Conservation (phyloP, 169 alveolate species). For the Cryptosporidium sp. region DNA sequence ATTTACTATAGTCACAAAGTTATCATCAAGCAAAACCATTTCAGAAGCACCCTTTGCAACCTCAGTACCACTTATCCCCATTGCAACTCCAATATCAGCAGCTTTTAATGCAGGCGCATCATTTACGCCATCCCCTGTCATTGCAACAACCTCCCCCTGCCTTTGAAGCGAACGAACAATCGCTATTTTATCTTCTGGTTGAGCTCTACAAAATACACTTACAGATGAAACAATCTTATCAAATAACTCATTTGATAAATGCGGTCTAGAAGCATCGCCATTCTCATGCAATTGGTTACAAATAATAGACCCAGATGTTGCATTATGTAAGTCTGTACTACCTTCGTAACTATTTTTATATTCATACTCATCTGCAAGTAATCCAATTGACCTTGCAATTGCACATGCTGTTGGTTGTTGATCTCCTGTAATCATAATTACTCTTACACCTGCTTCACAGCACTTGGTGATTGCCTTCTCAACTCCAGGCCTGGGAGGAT, state of each 20-base stretch:
- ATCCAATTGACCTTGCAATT: slow-evolving; percentile 91
- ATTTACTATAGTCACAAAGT: slow-evolving; percentile 89
- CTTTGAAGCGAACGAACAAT: slow-evolving; percentile 90
- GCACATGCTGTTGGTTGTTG: slow-evolving; percentile 97
- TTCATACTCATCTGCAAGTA: slow-evolving; percentile 77
- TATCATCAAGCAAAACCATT: slow-evolving; percentile 87
- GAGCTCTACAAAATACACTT: slow-evolving; percentile 90
- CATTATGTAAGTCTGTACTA: slow-evolving; percentile 5
- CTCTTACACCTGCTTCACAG: slow-evolving; percentile 96
- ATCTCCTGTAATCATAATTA: slow-evolving; percentile 99
- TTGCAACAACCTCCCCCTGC: slow-evolving; percentile 91
- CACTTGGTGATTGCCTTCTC: slow-evolving; percentile 96
- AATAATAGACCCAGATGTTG: slow-evolving; percentile 70
- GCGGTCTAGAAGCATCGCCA: slow-evolving; percentile 82
- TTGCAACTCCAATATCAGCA: slow-evolving; percentile 95
- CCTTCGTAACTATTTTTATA: slow-evolving; percentile 9
- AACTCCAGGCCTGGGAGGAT: slow-evolving; percentile 98
- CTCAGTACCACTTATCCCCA: slow-evolving; percentile 95
- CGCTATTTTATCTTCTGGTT: slow-evolving; percentile 92
- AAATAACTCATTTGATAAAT: slow-evolving; percentile 83
- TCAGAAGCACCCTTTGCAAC: slow-evolving; percentile 89
- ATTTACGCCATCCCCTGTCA: slow-evolving; percentile 93
- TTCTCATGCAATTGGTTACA: slow-evolving; percentile 85
- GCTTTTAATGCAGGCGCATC: slow-evolving; percentile 93
- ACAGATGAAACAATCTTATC: slow-evolving; percentile 84